Percentiles rank a stretch among this genome's conserved stretches.
Conservation (phyloP, 495 filamentous ascomycete genomes). For the Corynascus novoguineensis region DNA sequence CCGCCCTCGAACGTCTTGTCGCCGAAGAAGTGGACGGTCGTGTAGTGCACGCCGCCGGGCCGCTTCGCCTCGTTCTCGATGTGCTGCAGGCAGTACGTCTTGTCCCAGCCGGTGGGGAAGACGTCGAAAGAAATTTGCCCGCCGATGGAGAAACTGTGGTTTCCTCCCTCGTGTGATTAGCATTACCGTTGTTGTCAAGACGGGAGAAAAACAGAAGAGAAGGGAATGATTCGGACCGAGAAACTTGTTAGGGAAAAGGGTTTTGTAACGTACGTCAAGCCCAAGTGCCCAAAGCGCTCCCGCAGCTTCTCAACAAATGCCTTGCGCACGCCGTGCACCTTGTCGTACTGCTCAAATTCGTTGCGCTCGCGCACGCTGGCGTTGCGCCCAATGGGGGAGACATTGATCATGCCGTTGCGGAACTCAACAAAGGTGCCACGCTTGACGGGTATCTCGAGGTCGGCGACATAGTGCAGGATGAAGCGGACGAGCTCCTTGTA, state of each 20-base stretch:
- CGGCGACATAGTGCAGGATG: slow-evolving; percentile 81
- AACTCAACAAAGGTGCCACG: slow-evolving; percentile 96
- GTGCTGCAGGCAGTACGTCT: slow-evolving; percentile 93
- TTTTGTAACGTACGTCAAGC: slow-evolving; percentile 64
- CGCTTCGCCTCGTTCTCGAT: slow-evolving; percentile 72
- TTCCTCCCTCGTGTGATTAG: slow-evolving; percentile 3
- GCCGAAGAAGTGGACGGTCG: slow-evolving; percentile 93
- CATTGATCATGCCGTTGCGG: slow-evolving; percentile 94
- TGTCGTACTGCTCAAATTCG: slow-evolving; percentile 75
- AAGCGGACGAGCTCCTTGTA: slow-evolving; percentile 88
- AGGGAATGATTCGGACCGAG: too few relatives aligned
- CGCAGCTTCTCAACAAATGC: slow-evolving; percentile 67
- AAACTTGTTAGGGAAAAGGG: slow-evolving; percentile 1
- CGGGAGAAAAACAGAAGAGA: slow-evolving; percentile 2
- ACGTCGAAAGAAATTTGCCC: slow-evolving; percentile 98
- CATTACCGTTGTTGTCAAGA: too few relatives aligned
- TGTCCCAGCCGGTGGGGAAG: slow-evolving; percentile 96
- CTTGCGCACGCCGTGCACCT: slow-evolving; percentile 63
- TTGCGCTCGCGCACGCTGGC: slow-evolving; percentile 72
- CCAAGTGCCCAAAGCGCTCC: slow-evolving; percentile 75
- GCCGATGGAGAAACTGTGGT: slow-evolving; percentile 75
- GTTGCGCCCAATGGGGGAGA: slow-evolving; percentile 88
- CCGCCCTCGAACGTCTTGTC: slow-evolving; percentile 87
- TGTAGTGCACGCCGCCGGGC: slow-evolving; percentile 65
- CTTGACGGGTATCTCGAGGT: slow-evolving; percentile 82